Evolutionary conservation across 208 protist species (phyloP).

Genomic region (Trypanosoma congolense): DNA sequence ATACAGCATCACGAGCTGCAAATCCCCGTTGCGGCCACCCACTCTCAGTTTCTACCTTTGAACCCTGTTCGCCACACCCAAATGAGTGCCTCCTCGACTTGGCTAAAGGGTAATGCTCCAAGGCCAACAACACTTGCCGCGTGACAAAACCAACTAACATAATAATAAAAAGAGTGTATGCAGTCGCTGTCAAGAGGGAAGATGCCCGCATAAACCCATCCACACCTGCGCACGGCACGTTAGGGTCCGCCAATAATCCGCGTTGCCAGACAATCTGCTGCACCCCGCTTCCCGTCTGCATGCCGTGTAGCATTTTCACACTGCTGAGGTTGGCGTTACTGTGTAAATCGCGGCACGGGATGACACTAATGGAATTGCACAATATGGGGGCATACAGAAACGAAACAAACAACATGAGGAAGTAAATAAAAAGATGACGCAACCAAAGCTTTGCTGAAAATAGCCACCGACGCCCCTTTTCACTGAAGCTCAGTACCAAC

Average conservation of each 20-base stretch:
- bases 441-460: slow-evolving; percentile 20
- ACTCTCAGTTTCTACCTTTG: neutral
- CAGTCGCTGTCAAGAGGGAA: slow-evolving; percentile 3
- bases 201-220: slow-evolving; percentile 10
- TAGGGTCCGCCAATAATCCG: neutral
- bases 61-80: neutral
- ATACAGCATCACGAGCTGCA: neutral
- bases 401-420: slow-evolving; percentile 9
- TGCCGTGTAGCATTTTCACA: neutral
- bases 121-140: slow-evolving; percentile 7
- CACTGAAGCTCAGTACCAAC: slow-evolving; percentile 8
- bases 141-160: slow-evolving; percentile 13
- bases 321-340: neutral
- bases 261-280: neutral
- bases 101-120: slow-evolving; percentile 15
- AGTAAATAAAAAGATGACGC: slow-evolving; percentile 9
- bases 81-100: neutral
- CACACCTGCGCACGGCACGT: slow-evolving; percentile 9
- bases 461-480: slow-evolving; percentile 2
- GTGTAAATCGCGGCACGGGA: slow-evolving; percentile 9
- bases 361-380: slow-evolving; percentile 16
- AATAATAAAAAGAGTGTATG: slow-evolving; percentile 19
- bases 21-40: neutral
- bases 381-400: slow-evolving; percentile 25
- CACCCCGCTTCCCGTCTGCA: neutral